Evolutionary conservation across 495 filamentous ascomycete species (phyloP), one percentile per base, ranked within the genome.

Genomic region (Penicillium bovifimosum): DNA sequence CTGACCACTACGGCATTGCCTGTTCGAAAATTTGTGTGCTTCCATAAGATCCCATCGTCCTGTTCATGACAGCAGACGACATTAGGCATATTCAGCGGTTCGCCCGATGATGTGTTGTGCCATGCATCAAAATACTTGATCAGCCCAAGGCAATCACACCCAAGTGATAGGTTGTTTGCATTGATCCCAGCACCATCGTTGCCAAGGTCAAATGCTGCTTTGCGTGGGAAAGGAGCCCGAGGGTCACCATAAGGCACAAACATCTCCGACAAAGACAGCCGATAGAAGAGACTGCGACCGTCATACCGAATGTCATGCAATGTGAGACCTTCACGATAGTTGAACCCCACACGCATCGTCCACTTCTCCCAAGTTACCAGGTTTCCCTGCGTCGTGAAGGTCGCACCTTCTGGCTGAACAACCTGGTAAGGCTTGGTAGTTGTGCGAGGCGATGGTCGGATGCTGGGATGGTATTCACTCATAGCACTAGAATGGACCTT

Each of bases 371-470:
- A 87, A 1, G 28, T 47, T 5, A 79, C 50, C 5, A 66, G 60
- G 33, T 77, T 71, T 1, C 78, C 80, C 0, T 39, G 62, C 16
- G 1, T 57, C 60, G 17, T 52, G 60, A 69, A 95, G 3, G 85
- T 88, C 5, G 81, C 79, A 0, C 90, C 90, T 49, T 91, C 77
- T 0, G 89, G 89, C 58, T 95, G 90, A 9, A 84, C 63, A 0
- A 95, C 81, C 13, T 85, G 83, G 49, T 88, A 72, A 1, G 90
- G 87, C 66, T 90, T 92, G 32, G 89, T 67, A 47, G 86, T 78
- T 42, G 72, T 77, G 29, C 76, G 68, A 6, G 86, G 60, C 2
- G 47, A 16, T 9, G 61, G 50, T 11, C 53, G 44, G 81, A 86
- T 61, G 53, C 88, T 81, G 2, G 65, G 66, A 44, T 62, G 80